These are phyloP conservation scores for Pseudognaphalium luteoalbum DNA, from an alignment of 129 eudicot species.

Conservation along the genomic window DNA sequence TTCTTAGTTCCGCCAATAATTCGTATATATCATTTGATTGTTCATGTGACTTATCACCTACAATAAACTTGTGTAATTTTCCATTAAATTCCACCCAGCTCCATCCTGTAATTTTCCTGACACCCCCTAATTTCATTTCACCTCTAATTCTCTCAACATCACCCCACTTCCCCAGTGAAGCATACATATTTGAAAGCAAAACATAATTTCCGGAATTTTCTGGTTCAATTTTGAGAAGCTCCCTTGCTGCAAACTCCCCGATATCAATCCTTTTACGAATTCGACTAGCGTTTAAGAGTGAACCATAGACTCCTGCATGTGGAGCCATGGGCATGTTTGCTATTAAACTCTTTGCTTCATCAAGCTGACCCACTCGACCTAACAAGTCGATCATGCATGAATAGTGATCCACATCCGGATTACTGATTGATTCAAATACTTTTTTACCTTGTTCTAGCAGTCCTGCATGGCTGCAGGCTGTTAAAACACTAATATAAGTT, in stretches of 20 bases:
- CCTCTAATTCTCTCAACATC: slow-evolving; percentile 62
- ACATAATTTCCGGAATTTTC: slow-evolving; percentile 73
- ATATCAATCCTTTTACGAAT: slow-evolving; percentile 70
- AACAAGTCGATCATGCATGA: slow-evolving; percentile 86
- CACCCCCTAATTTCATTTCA: slow-evolving; percentile 46
- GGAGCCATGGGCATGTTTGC: slow-evolving; percentile 73
- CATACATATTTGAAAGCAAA: slow-evolving; percentile 81
- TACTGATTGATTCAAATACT: slow-evolving; percentile 58
- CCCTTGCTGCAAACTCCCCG: slow-evolving; percentile 70
- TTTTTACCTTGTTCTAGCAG: slow-evolving; percentile 56
- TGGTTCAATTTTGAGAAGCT: slow-evolving; percentile 80
- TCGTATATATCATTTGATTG: slow-evolving; percentile 50
- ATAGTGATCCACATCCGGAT: slow-evolving; percentile 74
- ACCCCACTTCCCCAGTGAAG: slow-evolving; percentile 63
- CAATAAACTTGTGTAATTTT: slow-evolving; percentile 66
- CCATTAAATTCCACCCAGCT: slow-evolving; percentile 69
- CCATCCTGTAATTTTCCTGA: slow-evolving; percentile 68
- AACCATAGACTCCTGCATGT: slow-evolving; percentile 78
- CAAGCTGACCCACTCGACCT: slow-evolving; percentile 75
- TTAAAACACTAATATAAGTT: slow-evolving; percentile 65
- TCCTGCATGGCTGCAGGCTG: slow-evolving; percentile 91
- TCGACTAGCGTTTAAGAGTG: slow-evolving; percentile 71
- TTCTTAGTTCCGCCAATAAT: slow-evolving; percentile 45
- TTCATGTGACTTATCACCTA: slow-evolving; percentile 73
- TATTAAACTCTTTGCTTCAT: slow-evolving; percentile 61